Conservation (phyloP, 139 green algal species). For the Volvox reticuliferus region DNA sequence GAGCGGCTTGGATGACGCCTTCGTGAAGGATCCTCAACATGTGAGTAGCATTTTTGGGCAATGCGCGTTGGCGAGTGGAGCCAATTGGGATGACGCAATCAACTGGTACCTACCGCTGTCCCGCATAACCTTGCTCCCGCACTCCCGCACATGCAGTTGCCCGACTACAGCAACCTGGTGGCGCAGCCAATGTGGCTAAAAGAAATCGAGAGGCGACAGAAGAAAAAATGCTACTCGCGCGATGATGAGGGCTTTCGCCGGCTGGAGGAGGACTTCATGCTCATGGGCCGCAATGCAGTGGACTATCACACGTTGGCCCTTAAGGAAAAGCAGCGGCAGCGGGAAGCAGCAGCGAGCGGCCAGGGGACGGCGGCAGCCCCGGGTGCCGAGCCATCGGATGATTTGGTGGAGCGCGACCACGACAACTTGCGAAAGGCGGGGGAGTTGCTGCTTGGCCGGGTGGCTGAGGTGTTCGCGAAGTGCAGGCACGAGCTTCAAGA, state of each 20-base stretch:
- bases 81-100: no score
- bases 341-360: background rate
- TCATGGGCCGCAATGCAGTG: slow-evolving; percentile 12
- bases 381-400: background rate
- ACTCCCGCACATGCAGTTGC: background rate
- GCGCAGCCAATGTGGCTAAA: slow-evolving; percentile 5
- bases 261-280: slow-evolving; percentile 21
- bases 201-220: background rate
- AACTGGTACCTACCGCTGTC: background rate
- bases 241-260: background rate
- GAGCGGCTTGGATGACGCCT: background rate
- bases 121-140: background rate
- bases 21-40: background rate
- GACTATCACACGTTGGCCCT: background rate
- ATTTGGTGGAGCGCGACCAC: background rate
- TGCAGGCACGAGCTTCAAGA: background rate
- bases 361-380: background rate
- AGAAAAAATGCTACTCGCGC: background rate
- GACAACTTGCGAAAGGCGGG: background rate
- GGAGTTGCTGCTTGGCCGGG: background rate
- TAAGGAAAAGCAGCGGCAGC: background rate
- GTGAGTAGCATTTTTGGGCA: background rate
- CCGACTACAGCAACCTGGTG: background rate
- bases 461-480: background rate
- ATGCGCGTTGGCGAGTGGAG: no score